Base-by-base conservation (phyloP, 1,139 yeast species). In the Taphrina pruni region DNA sequence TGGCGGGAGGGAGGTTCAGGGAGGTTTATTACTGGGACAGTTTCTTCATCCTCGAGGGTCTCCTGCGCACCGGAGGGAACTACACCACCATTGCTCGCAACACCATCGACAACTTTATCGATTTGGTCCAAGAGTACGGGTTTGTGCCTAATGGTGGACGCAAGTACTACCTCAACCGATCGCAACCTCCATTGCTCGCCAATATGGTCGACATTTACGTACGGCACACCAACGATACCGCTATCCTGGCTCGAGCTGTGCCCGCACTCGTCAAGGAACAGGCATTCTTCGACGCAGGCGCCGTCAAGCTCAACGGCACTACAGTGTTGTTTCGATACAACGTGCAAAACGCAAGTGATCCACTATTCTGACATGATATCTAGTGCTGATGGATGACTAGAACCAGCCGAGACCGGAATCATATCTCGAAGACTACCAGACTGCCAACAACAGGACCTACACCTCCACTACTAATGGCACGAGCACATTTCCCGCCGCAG, bases 101-200 rank as follows among this genome's bases (percentile, higher is more conserved):
- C 48, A 61, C 52, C 41, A 55, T 67, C 38, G 52, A 51, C 14
- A 67, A 67, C 45, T 62, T 67, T 26, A 43, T 64, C 35, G 66
- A 61, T 43, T 38, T 55, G 9, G 35, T 67, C 6, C 64, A 46
- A 8, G 45, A 55, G 20, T 67, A 45, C 35, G 70, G 70, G 45
- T 67, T 67, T 20, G 64, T 67, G 39, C 70, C 70, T 5, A 67
- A 67, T 41, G 70, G 70, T n/a, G 70, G 56, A 12, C 56, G 70
- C 8, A 58, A 43, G 20, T 67, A 67, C 52, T 67, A 67, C 38
- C 64, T 62, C 61, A 67, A 67, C 36, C 62, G 70, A 9, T 65
- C 69, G 32, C 70, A 67, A 64, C 70, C 70, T 26, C 70, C 70
- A 11, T 26, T 67, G 12, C 48, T 67, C 50, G 39, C 51, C 58